Percentiles rank a stretch among this genome's conserved stretches.
Conservation (phyloP, 305 asterid species). For the Ruellia speciosa region DNA sequence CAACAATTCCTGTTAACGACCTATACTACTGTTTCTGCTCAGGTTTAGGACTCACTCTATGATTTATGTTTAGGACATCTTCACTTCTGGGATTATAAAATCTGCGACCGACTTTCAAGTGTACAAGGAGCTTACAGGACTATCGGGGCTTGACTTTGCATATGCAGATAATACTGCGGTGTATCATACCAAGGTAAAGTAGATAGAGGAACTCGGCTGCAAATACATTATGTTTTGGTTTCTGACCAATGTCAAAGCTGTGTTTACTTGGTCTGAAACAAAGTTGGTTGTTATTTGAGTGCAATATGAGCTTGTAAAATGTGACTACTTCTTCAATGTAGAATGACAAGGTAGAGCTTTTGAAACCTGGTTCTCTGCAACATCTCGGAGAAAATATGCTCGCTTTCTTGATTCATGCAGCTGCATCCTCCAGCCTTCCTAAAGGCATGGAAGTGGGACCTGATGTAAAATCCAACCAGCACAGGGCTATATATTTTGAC, state of each 20-base stretch:
- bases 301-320: slow-evolving; percentile 15
- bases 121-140: slow-evolving; percentile 82
- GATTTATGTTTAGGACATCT: slow-evolving; percentile 63
- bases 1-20: background rate
- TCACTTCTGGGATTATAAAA: slow-evolving; percentile 76
- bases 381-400: slow-evolving; percentile 99
- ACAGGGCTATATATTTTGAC: slow-evolving; percentile 78
- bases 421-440: slow-evolving; percentile 65
- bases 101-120: slow-evolving; percentile 98
- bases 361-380: slow-evolving; percentile 94
- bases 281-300: background rate
- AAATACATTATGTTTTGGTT: background rate
- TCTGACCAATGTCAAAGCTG: slow-evolving; percentile 1
- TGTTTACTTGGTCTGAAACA: slow-evolving; percentile 2
- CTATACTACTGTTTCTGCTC: background rate
- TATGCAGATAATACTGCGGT: slow-evolving; percentile 75
- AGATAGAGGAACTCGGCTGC: slow-evolving; percentile 9
- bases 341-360: slow-evolving; percentile 77
- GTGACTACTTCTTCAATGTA: slow-evolving; percentile 29
- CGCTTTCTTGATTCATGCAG: slow-evolving; percentile 78
- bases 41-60: slow-evolving; percentile 8
- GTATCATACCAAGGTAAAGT: slow-evolving; percentile 85
- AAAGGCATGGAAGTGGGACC: slow-evolving; percentile 36
- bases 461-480: slow-evolving; percentile 32
- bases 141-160: slow-evolving; percentile 97